Conservation (phyloP, 2,329 filamentous ascomycete species). For the Lecanoromycetidae sp. region DNA sequence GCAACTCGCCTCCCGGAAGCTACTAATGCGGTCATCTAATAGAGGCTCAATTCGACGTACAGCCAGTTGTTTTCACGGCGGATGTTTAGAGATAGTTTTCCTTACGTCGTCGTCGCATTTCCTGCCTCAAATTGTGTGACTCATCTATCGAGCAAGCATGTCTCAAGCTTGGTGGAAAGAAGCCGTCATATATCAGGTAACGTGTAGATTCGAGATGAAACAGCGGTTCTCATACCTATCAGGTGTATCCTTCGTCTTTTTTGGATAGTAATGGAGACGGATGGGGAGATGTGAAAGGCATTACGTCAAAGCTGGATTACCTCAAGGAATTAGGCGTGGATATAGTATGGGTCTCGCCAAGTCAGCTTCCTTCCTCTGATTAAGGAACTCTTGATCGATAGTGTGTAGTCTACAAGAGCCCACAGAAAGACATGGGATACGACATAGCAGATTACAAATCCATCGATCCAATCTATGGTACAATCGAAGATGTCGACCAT, state of each 20-base stretch:
- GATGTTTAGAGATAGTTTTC: neutral
- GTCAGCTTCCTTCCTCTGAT: constrained; percentile 1
- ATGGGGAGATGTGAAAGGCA: constrained; percentile 51
- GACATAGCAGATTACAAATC: constrained; percentile 37
- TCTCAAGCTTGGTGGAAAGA: constrained; percentile 28
- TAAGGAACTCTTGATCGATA: neutral
- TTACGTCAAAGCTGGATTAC: constrained; percentile 51
- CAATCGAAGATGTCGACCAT: constrained; percentile 34
- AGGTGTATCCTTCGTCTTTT: constrained; percentile 35
- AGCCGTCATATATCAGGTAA: constrained; percentile 26
- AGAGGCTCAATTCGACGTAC: neutral
- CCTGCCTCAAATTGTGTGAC: neutral
- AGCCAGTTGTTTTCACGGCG: neutral
- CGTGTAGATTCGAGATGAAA: neutral
- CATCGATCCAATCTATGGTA: constrained; percentile 37
- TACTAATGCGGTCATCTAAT: neutral
- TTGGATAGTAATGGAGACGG: constrained; percentile 46
- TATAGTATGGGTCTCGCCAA: constrained; percentile 56
- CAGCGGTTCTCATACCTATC: neutral
- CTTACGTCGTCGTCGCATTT: neutral
- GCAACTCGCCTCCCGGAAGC: neutral
- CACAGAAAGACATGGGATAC: constrained; percentile 44
- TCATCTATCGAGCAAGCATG: constrained; percentile 9
- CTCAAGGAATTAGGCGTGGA: constrained; percentile 49
- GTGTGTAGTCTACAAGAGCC: constrained; percentile 51